Evolutionary conservation across 345 rosid species (phyloP).

Genomic region (Populus pruinosa): DNA sequence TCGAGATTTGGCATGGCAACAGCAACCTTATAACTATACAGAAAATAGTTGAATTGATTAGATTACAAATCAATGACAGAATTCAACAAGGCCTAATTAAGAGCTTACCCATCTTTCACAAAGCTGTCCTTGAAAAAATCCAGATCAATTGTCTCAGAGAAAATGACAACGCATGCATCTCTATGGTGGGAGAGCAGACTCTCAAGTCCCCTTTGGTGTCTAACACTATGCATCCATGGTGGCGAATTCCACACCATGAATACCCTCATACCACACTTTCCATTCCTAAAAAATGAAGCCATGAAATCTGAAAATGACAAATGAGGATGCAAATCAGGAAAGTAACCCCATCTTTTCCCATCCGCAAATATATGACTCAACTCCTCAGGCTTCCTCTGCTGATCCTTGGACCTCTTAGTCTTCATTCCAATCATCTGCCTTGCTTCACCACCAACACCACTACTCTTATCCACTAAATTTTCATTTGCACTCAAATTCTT

Average conservation of each 20-base stretch:
- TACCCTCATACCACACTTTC: conserved; percentile 56
- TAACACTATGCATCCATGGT: conserved; percentile 86
- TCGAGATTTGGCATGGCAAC: conserved; percentile 93
- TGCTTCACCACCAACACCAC: conserved; percentile 10
- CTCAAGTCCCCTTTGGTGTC: conserved; percentile 90
- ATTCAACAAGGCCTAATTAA: conserved; percentile 1
- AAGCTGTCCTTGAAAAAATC: conserved; percentile 79
- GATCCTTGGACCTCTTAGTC: conserved; percentile 20
- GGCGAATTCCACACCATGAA: conserved; percentile 98
- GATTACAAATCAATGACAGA: conserved; percentile 11
- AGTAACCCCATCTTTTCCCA: conserved; percentile 93
- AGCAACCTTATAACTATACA: conserved; percentile 69
- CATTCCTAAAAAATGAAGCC: conserved; percentile 58
- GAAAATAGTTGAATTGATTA: conserved; percentile 10
- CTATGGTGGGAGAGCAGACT: conserved; percentile 70
- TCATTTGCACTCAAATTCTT: not conserved
- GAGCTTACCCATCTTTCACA: conserved; percentile 77
- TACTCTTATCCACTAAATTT: conserved; percentile 3
- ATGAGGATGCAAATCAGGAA: conserved; percentile 66
- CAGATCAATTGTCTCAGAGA: conserved; percentile 85
- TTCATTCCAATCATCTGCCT: conserved; percentile 16
- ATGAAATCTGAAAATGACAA: conserved; percentile 68
- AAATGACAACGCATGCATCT: conserved; percentile 77
- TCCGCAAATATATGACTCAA: conserved; percentile 65
- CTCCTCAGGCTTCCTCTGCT: conserved; percentile 36